Base-by-base conservation (phyloP, 768 basidiomycete species). In the Kwoniella bestiolae region DNA sequence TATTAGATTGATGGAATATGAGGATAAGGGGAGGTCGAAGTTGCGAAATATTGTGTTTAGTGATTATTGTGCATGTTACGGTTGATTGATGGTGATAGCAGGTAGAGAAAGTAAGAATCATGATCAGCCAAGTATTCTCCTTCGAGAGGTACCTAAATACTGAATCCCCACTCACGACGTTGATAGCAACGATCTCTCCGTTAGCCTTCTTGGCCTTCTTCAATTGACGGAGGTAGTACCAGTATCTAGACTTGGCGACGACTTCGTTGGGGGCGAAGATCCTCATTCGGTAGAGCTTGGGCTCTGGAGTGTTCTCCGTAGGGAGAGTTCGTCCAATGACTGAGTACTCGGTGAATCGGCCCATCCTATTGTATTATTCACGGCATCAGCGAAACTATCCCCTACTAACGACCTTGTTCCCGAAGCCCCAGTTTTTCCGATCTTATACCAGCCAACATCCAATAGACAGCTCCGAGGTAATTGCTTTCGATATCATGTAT, bases 121-220 rank as follows among this genome's bases (percentile, higher is more conserved):
- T 29, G 28, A 35, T 61, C 34, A 61, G 60, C 35, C 38, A 12
- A 18, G 7, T 6, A 45, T 35, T 35, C 34, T 31, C 28, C 11
- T 28, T 26, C n/a, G 26, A 26, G 18, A 16, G 1, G n/a, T 32
- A 11, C 18, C 26, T 6, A 41, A 31, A 31, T 11, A 31, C 21
- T 61, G 78, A 83, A 84, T 86, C 85, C 86, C n/a, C 3, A 94
- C 94, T 83, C 81, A 97, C 94, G 83, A 91, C 87, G 84, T 96
- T 94, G 85, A 98, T 90, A 82, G 91, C 92, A 82, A 99, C 93
- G 84, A 99, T 93, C 86, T 99, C 96, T 81, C 95, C 95, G 83
- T 87, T 92, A 84, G 94, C 95, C 85, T 95, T 96, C 87, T 98
- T 99, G 84, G 95, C 94, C 86, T 98, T 98, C 84, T 96, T 93